Conservation (phyloP, 805 yeast genomes). For the Monosporozyma unispora region DNA sequence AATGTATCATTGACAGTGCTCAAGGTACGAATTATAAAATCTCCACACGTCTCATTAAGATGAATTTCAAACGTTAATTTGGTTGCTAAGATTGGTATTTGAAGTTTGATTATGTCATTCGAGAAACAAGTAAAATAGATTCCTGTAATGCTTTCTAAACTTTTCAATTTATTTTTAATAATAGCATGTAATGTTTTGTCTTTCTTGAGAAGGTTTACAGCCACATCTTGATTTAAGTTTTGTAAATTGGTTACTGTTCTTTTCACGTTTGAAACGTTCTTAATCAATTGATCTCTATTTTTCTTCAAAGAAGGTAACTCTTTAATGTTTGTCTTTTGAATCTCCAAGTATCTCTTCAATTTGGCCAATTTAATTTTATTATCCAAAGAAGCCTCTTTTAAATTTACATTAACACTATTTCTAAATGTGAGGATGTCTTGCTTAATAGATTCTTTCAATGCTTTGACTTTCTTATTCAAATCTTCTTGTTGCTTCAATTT, state of each 20-base stretch:
- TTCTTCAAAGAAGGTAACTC: conserved; percentile 2
- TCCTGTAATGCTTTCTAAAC: background rate
- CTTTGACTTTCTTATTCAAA: conserved; percentile 8
- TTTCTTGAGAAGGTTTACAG: background rate
- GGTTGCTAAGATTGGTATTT: background rate
- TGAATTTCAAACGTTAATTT: background rate
- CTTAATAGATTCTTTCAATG: conserved; percentile 12
- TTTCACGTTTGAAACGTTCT: background rate
- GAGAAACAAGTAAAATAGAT: background rate
- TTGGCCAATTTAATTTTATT: conserved; percentile 13
- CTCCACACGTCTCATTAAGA: background rate
- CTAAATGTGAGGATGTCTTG: conserved; percentile 18
- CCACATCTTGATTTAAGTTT: background rate
- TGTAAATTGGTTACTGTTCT: background rate
- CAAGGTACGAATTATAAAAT: background rate
- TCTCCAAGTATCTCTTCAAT: conserved; percentile 11
- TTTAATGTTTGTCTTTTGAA: conserved; percentile 7
- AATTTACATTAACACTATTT: conserved; percentile 8
- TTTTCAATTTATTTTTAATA: background rate
- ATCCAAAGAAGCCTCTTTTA: conserved; percentile 7
- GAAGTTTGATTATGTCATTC: background rate
- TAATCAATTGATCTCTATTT: background rate
- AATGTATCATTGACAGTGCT: background rate
- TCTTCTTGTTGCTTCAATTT: conserved; percentile 8
- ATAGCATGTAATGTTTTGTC: background rate